Base-by-base conservation (phyloP, 2,329 filamentous ascomycete species). In the Neocatenulostroma microsporum region DNA sequence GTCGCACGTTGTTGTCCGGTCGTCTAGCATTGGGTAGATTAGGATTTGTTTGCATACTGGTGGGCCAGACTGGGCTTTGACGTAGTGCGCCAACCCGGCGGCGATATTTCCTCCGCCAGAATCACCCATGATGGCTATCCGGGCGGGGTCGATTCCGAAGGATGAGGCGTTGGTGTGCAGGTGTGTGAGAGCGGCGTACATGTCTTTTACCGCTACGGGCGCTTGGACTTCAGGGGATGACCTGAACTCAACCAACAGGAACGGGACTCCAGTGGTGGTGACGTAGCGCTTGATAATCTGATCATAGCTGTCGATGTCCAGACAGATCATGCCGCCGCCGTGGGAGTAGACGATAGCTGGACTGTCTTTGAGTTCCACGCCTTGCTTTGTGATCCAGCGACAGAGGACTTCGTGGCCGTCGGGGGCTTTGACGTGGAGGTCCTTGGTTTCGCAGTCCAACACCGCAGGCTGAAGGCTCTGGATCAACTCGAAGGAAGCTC, bases 11-110 rank as follows among this genome's bases (percentile, higher is more conserved):
- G 56, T 52, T 27, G 55, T 60, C 31, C 58, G 50, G 41, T 70
- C 63, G 45, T 72, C 67, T 10, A 72, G 51, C 67, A 71, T 71
- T 3, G 65, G 67, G 32, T 64, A 64, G 30, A 66, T 53, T 9
- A 71, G 57, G 29, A 70, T 56, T 50, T 68, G 61, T 50, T 60
- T 63, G 26, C 50, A 60, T 37, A 61, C 44, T 25, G 45, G 52
- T 37, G 48, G 63, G 1, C 40, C 43, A 2, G 30, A 13, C 17
- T 45, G 36, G 5, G 37, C 32, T 30, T 48, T 50, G 23, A 62
- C 63, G 41, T 63, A 52, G 30, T 69, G 46, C 2, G 59, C 55
- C 21, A 62, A 46, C 5, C 52, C 56, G 1, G 65, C 62, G 0
- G 63, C 64, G 1, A 70, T 48, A 2, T 58, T 61, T 11, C 60